These are phyloP conservation scores for Trypanosomatidae sp. DNA, from an alignment of 208 protist genomes.

Conservation along the genomic window DNA sequence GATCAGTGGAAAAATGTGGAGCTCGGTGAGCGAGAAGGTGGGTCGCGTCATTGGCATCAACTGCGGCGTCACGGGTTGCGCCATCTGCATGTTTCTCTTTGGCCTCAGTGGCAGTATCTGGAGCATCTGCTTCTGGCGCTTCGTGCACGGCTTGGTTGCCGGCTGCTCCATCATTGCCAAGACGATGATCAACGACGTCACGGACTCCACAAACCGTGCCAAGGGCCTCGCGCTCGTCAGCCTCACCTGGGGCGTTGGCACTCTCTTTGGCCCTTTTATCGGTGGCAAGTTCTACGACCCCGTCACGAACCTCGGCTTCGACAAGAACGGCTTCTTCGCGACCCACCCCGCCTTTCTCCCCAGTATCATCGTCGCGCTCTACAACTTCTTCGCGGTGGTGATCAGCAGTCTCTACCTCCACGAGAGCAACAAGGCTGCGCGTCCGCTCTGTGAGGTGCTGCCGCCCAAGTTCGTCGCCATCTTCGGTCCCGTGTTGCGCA, in stretches of 20 bases:
- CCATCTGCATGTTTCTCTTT: slow-evolving; percentile 64
- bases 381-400: slow-evolving; percentile 51
- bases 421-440: slow-evolving; percentile 50
- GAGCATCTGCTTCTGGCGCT: slow-evolving; percentile 62
- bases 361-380: slow-evolving; percentile 44
- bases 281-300: slow-evolving; percentile 81
- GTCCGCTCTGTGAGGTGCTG: slow-evolving; percentile 28
- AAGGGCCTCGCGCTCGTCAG: slow-evolving; percentile 97
- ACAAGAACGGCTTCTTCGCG: slow-evolving; percentile 31
- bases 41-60: slow-evolving; percentile 60
- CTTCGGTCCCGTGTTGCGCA: slow-evolving; percentile 21
- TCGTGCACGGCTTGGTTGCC: slow-evolving; percentile 69
- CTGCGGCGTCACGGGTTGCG: slow-evolving; percentile 51
- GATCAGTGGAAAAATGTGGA: slow-evolving; percentile 68
- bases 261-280: slow-evolving; percentile 58
- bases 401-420: slow-evolving; percentile 41
- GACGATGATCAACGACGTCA: slow-evolving; percentile 78
- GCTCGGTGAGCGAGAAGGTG: slow-evolving; percentile 63
- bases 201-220: slow-evolving; percentile 76
- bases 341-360: slow-evolving; percentile 75
- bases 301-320: slow-evolving; percentile 27
- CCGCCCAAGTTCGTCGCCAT: slow-evolving; percentile 11
- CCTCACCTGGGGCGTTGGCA: slow-evolving; percentile 87
- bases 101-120: slow-evolving; percentile 62
- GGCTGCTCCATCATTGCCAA: slow-evolving; percentile 77